Percentiles rank a stretch among this genome's conserved stretches.
Conservation (phyloP, 2,329 filamentous ascomycete species). For the Penicillium olsonii region DNA sequence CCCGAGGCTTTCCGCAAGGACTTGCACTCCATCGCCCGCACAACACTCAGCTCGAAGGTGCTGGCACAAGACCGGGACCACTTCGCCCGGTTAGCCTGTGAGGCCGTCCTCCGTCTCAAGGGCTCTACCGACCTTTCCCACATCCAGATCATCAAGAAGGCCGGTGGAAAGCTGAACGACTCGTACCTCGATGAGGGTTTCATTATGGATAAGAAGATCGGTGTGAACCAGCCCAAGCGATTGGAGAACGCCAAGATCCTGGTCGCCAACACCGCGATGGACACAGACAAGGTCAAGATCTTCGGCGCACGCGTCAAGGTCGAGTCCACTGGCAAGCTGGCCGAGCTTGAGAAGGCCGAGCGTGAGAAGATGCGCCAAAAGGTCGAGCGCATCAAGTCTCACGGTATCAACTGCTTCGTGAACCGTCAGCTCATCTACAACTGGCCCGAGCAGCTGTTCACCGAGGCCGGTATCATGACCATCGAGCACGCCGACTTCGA, state of each 20-base stretch:
- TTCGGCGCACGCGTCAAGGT: slow-evolving; percentile 98
- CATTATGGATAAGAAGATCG: slow-evolving; percentile 98
- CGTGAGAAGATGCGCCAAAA: slow-evolving; percentile 99
- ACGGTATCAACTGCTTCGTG: slow-evolving; percentile 99
- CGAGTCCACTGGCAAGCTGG: slow-evolving; percentile 90
- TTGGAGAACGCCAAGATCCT: slow-evolving; percentile 98
- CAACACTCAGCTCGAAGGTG: slow-evolving; percentile 96
- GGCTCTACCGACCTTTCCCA: slow-evolving; percentile 92
- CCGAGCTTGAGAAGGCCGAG: slow-evolving; percentile 97
- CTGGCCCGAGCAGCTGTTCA: slow-evolving; percentile 98
- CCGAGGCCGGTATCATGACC: slow-evolving; percentile 94
- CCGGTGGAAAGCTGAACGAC: slow-evolving; percentile 93
- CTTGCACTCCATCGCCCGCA: slow-evolving; percentile 84
- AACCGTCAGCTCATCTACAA: slow-evolving; percentile 99
- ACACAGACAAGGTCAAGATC: slow-evolving; percentile 99
- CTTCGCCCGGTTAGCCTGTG: slow-evolving; percentile 84
- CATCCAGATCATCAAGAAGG: slow-evolving; percentile 99
- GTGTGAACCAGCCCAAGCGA: slow-evolving; percentile 96
- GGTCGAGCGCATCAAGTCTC: slow-evolving; percentile 97
- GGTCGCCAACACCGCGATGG: slow-evolving; percentile 97
- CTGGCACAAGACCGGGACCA: slow-evolving; percentile 90
- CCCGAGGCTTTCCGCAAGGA: slow-evolving; percentile 84
- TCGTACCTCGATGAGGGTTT: slow-evolving; percentile 98
- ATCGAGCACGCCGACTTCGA: slow-evolving; percentile 99
- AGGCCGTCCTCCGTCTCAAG: slow-evolving; percentile 86